phyloP scores from a whole-genome alignment of 2,329 filamentous ascomycete genomes.

The Ambrosiella xylebori region DNA sequence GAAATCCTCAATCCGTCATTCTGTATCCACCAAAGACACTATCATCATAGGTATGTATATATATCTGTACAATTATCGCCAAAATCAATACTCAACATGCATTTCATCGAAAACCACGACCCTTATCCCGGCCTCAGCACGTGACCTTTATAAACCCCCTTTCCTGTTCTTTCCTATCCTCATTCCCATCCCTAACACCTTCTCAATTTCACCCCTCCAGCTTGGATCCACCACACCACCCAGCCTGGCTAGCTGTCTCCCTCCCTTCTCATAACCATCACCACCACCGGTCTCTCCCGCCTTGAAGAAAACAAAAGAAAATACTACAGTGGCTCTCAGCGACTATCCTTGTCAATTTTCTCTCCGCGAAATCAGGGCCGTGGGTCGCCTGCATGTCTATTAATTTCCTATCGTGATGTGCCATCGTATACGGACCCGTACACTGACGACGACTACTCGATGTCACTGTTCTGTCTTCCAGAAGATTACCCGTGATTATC shows the following conservation, averaged over 20 bases:
- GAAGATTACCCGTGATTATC: too few relatives aligned
- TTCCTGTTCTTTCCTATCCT: background rate
- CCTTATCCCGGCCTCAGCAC: background rate
- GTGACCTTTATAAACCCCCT: background rate
- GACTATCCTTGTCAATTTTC: background rate
- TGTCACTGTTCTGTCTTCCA: too few relatives aligned
- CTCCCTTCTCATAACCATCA: background rate
- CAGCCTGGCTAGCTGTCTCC: background rate
- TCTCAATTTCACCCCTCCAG: too few relatives aligned
- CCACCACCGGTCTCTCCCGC: background rate
- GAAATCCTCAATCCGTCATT: too few relatives aligned
- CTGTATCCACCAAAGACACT: too few relatives aligned
- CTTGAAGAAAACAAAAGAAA: background rate
- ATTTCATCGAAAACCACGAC: background rate
- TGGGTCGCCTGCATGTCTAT: background rate
- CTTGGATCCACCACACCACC: too few relatives aligned
- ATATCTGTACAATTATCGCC: too few relatives aligned
- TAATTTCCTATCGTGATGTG: background rate
- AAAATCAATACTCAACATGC: background rate
- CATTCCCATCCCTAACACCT: background rate
- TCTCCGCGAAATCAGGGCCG: background rate
- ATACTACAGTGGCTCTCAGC: background rate
- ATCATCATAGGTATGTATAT: too few relatives aligned
- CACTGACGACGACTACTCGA: too few relatives aligned
- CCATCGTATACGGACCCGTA: too few relatives aligned